Conservation (phyloP, 1,139 yeast genomes). For the Blastobotrys serpentis region DNA sequence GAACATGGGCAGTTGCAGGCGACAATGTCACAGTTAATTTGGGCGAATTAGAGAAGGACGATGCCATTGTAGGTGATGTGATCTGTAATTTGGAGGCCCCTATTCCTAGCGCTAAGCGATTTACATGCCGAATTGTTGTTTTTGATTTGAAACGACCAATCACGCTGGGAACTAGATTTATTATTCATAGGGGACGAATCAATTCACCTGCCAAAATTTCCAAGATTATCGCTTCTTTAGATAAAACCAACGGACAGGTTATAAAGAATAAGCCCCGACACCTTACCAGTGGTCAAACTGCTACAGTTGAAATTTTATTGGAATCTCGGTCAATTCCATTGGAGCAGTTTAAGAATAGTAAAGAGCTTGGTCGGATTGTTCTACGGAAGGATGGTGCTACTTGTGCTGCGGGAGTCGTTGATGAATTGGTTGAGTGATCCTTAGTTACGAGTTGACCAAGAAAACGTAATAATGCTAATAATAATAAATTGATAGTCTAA, state of each 20-base stretch:
- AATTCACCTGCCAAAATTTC: constrained; percentile 71
- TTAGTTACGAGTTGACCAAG: not conserved
- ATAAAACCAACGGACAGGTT: constrained; percentile 45
- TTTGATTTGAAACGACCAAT: constrained; percentile 75
- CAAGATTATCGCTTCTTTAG: constrained; percentile 53
- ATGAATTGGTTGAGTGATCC: constrained; percentile 18
- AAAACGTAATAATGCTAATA: too few species aligned
- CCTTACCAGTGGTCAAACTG: constrained; percentile 69
- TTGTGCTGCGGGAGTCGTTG: constrained; percentile 80
- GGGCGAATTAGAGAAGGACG: constrained; percentile 49
- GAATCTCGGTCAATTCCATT: constrained; percentile 52
- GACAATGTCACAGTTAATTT: constrained; percentile 65
- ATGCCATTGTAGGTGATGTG: constrained; percentile 72
- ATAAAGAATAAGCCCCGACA: constrained; percentile 63
- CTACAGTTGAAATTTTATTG: constrained; percentile 66
- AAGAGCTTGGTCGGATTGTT: constrained; percentile 75
- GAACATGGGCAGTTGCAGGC: constrained; percentile 58
- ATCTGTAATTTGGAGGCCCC: constrained; percentile 52
- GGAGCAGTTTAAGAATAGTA: constrained; percentile 56
- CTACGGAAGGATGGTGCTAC: constrained; percentile 83
- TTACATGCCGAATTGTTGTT: constrained; percentile 58
- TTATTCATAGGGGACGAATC: constrained; percentile 77
- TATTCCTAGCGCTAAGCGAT: constrained; percentile 50
- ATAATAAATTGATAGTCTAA: too few species aligned
- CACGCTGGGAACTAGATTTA: constrained; percentile 77